Conservation (phyloP, 495 filamentous ascomycete species). For the Talaromyces stipitatus region DNA sequence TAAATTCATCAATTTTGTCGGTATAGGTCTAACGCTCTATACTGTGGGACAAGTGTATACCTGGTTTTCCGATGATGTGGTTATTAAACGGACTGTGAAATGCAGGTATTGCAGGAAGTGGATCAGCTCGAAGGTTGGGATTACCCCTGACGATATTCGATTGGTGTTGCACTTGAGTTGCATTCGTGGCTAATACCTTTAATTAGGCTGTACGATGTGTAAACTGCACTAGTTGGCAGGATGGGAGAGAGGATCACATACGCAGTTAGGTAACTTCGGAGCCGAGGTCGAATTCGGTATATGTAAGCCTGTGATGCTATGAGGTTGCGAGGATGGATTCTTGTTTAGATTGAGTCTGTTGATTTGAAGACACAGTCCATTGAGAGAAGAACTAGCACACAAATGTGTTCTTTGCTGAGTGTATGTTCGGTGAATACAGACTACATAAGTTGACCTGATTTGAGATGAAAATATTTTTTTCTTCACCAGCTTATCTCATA, state of each 20-base stretch:
- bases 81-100: constrained; percentile 55
- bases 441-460: too few species aligned
- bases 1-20: constrained; percentile 52
- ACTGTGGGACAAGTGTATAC: constrained; percentile 48
- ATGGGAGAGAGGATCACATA: constrained; percentile 50
- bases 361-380: too few species aligned
- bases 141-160: constrained; percentile 4
- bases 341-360: too few species aligned
- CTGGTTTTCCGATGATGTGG: constrained; percentile 45
- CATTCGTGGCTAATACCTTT: neutral
- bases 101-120: constrained; percentile 59
- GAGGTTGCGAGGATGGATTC: neutral
- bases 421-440: too few species aligned
- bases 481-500: neutral
- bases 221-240: constrained; percentile 63
- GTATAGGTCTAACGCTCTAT: constrained; percentile 55
- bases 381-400: too few species aligned
- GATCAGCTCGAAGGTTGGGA: constrained; percentile 52
- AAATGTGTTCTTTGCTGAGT: too few species aligned
- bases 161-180: neutral
- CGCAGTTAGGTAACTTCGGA: neutral
- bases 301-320: neutral
- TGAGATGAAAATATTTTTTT: too few species aligned
- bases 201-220: constrained; percentile 48
- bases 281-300: neutral